Evolutionary conservation across 2,329 filamentous ascomycete species (phyloP), one percentile per base, ranked within the genome.

Genomic region (Penicillium sp.): DNA sequence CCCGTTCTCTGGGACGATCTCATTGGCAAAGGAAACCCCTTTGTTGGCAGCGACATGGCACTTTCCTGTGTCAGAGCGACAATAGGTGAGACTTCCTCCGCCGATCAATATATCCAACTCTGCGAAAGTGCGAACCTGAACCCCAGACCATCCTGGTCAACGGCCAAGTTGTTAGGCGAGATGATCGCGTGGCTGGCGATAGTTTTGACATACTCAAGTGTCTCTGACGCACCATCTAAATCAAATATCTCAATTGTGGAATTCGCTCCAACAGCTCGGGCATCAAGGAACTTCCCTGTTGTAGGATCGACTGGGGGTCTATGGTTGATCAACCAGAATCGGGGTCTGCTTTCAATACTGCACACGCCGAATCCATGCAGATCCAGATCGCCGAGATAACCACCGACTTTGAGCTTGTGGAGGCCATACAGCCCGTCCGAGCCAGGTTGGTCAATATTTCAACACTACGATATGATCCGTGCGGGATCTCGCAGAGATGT

Each of bases 391-490:
- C 21, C 45, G 2, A 12, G 8, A 10, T 35, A 48, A 5, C 45
- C 45, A 13, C 9, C 19, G 6, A 48, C 6, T 4, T 48, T 48
- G 9, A 48, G 29, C 31, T 36, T 17, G 15, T 64, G 55, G n/a
- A 69, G 43, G 8, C 57, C 56, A 19, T 63, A 65, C 29, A 65
- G 29, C 15, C 62, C 60, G 44, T 68, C 59, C 4, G 53, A 10
- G 15, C 57, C 60, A 1, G 66, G 65, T 23, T 62, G 58, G 49
- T 72, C 70, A 41, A 72, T 63, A 36, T 70, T 70, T 53, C 48
- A 72, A 50, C 17, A 70, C 70, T 2, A 68, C 55, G 25, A 72
- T 61, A 31, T 68, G 66, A 57, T 71, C 65, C 29, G 61, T 60
- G 42, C 55, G 56, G 19, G 62, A 61, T 50, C 68, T 59, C 17